Conservation (phyloP, 306 rosid species). For the Casuarina equisetifolia region DNA sequence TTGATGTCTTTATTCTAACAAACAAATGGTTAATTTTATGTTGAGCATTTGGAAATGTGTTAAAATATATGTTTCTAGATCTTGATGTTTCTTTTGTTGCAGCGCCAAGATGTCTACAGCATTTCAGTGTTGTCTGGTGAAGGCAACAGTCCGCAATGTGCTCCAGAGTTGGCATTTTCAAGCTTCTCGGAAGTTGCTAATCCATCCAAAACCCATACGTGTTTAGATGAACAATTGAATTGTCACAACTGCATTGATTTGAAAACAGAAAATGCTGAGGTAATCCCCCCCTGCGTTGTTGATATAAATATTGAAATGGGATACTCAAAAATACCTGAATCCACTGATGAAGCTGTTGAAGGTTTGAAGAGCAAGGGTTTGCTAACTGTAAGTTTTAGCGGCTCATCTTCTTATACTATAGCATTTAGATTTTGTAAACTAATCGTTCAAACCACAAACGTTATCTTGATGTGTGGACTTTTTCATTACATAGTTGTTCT, state of each 20-base stretch:
- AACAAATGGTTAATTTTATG: neutral
- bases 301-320: constrained; percentile 61
- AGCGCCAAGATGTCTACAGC: constrained; percentile 69
- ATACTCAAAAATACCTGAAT: constrained; percentile 47
- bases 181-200: constrained; percentile 63
- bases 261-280: constrained; percentile 45
- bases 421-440: constrained; percentile 13
- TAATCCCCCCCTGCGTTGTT: constrained; percentile 58
- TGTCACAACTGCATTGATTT: constrained; percentile 63
- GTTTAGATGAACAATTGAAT: constrained; percentile 47
- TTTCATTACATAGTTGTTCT: neutral
- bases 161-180: constrained; percentile 55
- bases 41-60: constrained; percentile 1
- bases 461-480: neutral
- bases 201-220: constrained; percentile 49
- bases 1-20: neutral
- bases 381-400: constrained; percentile 54
- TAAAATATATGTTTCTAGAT: constrained; percentile 1
- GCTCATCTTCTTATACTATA: constrained; percentile 20
- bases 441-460: neutral
- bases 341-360: constrained; percentile 58
- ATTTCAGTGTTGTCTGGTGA: constrained; percentile 59
- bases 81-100: constrained; percentile 28
- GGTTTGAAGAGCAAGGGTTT: constrained; percentile 54
- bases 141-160: constrained; percentile 41